phyloP scores from a whole-genome alignment of 2,329 filamentous ascomycete genomes.

The Zymoseptoria ardabiliae region DNA sequence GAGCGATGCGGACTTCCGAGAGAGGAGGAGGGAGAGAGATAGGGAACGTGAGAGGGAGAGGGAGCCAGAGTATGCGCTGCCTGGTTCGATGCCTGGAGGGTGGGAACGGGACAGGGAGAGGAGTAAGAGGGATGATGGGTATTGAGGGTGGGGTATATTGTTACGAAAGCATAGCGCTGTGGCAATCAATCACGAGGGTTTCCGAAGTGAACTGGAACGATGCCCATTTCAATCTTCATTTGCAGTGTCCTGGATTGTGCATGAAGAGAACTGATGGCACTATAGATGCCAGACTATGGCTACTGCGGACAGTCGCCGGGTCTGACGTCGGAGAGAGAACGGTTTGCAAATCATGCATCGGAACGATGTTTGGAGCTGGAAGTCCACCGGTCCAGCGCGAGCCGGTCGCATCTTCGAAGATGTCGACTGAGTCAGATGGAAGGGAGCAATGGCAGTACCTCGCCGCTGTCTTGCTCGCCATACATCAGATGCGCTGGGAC shows the following conservation, averaged over 20 bases:
- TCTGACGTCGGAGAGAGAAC: too few relatives aligned
- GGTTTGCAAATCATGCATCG: too few relatives aligned
- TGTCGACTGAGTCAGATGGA: too few relatives aligned
- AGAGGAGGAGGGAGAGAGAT: background rate
- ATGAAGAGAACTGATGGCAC: background rate
- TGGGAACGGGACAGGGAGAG: slow-evolving; percentile 13
- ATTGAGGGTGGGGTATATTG: background rate
- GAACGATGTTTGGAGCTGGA: too few relatives aligned
- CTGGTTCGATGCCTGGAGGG: background rate
- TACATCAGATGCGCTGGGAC: background rate
- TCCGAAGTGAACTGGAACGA: background rate
- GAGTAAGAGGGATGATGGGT: background rate
- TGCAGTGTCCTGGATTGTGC: background rate
- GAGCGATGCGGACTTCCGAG: slow-evolving; percentile 1
- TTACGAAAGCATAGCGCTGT: background rate
- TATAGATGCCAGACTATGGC: too few relatives aligned
- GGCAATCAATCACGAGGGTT: background rate
- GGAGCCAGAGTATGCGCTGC: background rate
- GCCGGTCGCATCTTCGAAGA: too few relatives aligned
- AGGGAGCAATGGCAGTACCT: background rate
- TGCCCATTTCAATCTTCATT: background rate
- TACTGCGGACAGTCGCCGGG: too few relatives aligned
- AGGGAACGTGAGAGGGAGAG: slow-evolving; percentile 6
- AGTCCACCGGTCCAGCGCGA: too few relatives aligned
- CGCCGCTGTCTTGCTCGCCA: background rate